phyloP scores from a whole-genome alignment of 2,329 filamentous ascomycete species.

The Pyrenophora teres region DNA sequence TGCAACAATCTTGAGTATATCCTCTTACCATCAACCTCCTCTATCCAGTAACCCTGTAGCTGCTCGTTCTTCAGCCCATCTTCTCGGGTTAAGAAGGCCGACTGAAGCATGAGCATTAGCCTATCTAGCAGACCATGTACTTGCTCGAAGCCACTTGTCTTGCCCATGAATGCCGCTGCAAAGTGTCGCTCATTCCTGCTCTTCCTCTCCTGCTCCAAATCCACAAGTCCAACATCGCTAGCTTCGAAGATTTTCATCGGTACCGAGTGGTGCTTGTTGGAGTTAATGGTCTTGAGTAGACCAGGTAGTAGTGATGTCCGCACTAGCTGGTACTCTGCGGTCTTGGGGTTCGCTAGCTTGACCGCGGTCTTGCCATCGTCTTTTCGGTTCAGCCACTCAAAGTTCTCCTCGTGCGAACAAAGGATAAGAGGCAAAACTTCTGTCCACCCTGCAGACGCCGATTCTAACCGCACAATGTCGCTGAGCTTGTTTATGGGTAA shows the following conservation, averaged over 20 bases:
- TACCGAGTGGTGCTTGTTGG: slow-evolving; percentile 87
- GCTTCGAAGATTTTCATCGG: slow-evolving; percentile 94
- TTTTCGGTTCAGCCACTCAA: slow-evolving; percentile 87
- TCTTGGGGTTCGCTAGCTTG: slow-evolving; percentile 89
- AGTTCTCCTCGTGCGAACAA: slow-evolving; percentile 98
- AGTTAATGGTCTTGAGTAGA: slow-evolving; percentile 87
- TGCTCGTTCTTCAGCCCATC: slow-evolving; percentile 64
- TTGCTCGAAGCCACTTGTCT: slow-evolving; percentile 90
- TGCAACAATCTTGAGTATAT: background rate
- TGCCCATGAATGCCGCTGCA: slow-evolving; percentile 93
- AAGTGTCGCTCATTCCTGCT: slow-evolving; percentile 91
- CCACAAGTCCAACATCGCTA: slow-evolving; percentile 90
- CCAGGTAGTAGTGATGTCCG: slow-evolving; percentile 85
- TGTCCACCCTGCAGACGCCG: slow-evolving; percentile 92
- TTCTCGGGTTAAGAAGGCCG: slow-evolving; percentile 76
- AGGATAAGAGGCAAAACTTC: slow-evolving; percentile 96
- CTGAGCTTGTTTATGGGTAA: slow-evolving; percentile 91
- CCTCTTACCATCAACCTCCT: slow-evolving; percentile 76
- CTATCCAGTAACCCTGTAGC: slow-evolving; percentile 83
- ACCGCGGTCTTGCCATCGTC: slow-evolving; percentile 85
- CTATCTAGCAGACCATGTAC: slow-evolving; percentile 94
- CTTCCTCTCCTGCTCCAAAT: slow-evolving; percentile 78
- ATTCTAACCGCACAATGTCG: slow-evolving; percentile 87
- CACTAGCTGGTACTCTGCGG: slow-evolving; percentile 89
- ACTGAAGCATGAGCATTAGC: slow-evolving; percentile 88